Conservation (phyloP, 176 grass and related monocot genomes). For the Rhipidocladum racemiflorum region DNA sequence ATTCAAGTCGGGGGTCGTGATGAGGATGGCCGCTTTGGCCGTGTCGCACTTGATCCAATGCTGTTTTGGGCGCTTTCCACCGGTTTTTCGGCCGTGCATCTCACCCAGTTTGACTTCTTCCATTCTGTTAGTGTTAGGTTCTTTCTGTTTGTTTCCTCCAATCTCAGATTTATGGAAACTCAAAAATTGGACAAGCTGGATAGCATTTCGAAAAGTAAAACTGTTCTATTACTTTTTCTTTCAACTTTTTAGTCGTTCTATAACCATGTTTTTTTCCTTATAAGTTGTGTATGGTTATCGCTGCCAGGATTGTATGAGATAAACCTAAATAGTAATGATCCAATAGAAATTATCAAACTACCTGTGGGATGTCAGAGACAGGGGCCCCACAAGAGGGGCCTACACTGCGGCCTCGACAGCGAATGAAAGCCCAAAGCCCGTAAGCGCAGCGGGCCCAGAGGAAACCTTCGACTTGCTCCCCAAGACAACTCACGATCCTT, state of each 20-base stretch:
- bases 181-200: background rate
- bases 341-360: background rate
- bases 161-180: background rate
- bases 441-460: too few relatives aligned
- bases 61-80: background rate
- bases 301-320: background rate
- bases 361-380: too few relatives aligned
- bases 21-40: background rate
- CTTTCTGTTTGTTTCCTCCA: background rate
- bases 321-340: background rate
- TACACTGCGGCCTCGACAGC: too few relatives aligned
- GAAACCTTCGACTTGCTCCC: too few relatives aligned
- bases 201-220: background rate
- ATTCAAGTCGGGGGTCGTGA: background rate
- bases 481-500: too few relatives aligned
- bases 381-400: too few relatives aligned
- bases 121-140: background rate
- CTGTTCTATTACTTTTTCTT: background rate
- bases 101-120: constrained; percentile 28
- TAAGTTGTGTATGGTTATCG: background rate
- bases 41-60: constrained; percentile 3
- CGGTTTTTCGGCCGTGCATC: constrained; percentile 17
- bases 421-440: too few relatives aligned
- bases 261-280: background rate
- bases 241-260: too few relatives aligned